phyloP scores from a whole-genome alignment of 352 stramenopile species.

The Globisporangium alternatum region DNA sequence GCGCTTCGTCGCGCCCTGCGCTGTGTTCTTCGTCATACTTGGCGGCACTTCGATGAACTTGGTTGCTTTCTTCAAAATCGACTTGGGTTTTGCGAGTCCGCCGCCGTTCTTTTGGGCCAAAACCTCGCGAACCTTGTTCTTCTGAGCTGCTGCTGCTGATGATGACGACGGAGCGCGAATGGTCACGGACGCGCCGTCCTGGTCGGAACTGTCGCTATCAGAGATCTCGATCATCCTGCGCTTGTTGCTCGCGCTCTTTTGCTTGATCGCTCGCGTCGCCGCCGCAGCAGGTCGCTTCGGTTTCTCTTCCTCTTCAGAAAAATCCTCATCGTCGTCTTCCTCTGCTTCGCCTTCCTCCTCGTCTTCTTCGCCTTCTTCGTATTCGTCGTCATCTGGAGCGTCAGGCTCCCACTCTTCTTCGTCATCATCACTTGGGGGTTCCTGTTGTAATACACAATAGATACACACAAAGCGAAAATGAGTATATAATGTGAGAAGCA shows the following conservation, averaged over 20 bases:
- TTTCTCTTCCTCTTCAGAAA: constrained; percentile 27
- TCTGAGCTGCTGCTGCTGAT: constrained; percentile 1
- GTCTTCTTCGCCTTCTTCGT: constrained; percentile 24
- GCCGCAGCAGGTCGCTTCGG: constrained; percentile 15
- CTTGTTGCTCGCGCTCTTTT: constrained; percentile 27
- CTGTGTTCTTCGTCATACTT: constrained; percentile 1
- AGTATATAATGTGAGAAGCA: background rate
- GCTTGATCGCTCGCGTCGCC: constrained; percentile 1
- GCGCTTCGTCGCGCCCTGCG: constrained; percentile 7
- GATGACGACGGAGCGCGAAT: constrained; percentile 13
- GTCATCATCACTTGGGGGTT: constrained; percentile 24
- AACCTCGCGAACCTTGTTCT: constrained; percentile 13
- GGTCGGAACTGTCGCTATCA: constrained; percentile 51
- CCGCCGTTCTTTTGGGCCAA: constrained; percentile 13
- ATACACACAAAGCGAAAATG: background rate
- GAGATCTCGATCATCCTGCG: constrained; percentile 40
- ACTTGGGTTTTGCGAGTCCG: constrained; percentile 22
- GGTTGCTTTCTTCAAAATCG: constrained; percentile 36
- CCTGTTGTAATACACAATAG: background rate
- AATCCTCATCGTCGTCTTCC: constrained; percentile 23
- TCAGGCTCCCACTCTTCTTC: constrained; percentile 42
- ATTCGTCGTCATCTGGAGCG: constrained; percentile 25
- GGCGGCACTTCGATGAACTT: constrained; percentile 16
- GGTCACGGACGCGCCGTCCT: constrained; percentile 19
- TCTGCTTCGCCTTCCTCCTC: constrained; percentile 34